phyloP scores from a whole-genome alignment of 169 alveolate genomes.

The Plasmodium knowlesi region DNA sequence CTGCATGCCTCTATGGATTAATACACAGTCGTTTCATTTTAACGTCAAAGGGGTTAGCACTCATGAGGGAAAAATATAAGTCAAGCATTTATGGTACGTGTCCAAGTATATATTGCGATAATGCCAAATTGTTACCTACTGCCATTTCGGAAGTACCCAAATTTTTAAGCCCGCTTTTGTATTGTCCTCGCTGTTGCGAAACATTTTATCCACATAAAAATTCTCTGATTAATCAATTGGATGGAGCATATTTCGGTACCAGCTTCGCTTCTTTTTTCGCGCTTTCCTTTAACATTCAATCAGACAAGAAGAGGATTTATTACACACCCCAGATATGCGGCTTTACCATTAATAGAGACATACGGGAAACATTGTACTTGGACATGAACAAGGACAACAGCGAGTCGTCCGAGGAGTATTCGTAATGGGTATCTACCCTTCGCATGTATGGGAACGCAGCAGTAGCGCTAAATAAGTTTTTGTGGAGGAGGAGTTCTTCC shows the following conservation, averaged over 20 bases:
- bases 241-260: conserved; percentile 95
- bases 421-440: background rate
- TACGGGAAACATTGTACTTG: conserved; percentile 33
- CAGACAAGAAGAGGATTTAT: conserved; percentile 58
- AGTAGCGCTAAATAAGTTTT: background rate
- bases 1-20: conserved; percentile 92
- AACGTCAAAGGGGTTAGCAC: conserved; percentile 91
- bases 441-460: background rate
- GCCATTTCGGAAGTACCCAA: conserved; percentile 92
- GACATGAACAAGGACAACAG: conserved; percentile 54
- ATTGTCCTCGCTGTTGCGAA: conserved; percentile 93
- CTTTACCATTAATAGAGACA: conserved; percentile 51
- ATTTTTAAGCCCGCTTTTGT: conserved; percentile 91
- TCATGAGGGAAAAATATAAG: conserved; percentile 91
- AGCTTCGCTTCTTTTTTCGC: conserved; percentile 91
- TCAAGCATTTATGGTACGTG: conserved; percentile 90
- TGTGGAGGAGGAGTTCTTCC: background rate
- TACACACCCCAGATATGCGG: conserved; percentile 71
- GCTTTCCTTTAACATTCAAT: conserved; percentile 62
- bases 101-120: conserved; percentile 91
- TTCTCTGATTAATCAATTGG: conserved; percentile 85
- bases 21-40: conserved; percentile 92
- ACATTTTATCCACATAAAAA: conserved; percentile 87
- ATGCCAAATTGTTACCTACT: conserved; percentile 90
- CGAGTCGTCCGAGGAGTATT: conserved; percentile 62